phyloP scores from a whole-genome alignment of 495 filamentous ascomycete species.

The Penicillium herquei region DNA sequence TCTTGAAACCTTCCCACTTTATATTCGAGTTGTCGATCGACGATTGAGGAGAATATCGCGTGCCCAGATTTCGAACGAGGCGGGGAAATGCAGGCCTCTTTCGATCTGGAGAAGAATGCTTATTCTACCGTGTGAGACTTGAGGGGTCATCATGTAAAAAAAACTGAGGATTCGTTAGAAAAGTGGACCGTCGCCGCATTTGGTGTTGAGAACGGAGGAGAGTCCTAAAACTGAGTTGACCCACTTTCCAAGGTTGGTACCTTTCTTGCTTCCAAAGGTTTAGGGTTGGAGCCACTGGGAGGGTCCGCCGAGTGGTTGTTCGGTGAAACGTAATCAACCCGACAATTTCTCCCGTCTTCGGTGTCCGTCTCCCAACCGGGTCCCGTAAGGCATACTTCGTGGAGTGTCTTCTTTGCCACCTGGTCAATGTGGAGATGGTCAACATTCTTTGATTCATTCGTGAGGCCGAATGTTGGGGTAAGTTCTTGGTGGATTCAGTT shows the following conservation, averaged over 20 bases:
- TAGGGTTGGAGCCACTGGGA: slow-evolving; percentile 7
- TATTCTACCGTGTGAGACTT: background rate
- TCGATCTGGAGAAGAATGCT: background rate
- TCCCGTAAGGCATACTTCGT: background rate
- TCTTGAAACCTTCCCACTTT: background rate
- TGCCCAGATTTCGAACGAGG: too few species aligned
- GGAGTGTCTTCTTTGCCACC: background rate
- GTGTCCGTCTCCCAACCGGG: background rate
- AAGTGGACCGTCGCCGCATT: slow-evolving; percentile 13
- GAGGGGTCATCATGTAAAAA: slow-evolving; percentile 10
- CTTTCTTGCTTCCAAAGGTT: background rate
- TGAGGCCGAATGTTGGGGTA: background rate
- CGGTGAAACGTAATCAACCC: slow-evolving; percentile 12
- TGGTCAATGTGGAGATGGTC: background rate
- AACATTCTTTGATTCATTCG: background rate
- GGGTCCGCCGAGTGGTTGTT: background rate
- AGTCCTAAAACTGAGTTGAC: slow-evolving; percentile 3
- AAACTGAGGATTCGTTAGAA: slow-evolving; percentile 7
- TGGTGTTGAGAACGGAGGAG: slow-evolving; percentile 1
- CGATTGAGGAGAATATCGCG: too few species aligned
- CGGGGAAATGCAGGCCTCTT: background rate
- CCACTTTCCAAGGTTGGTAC: slow-evolving; percentile 1
- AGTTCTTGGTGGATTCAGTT: background rate
- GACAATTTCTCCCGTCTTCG: background rate
- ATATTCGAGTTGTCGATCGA: background rate